Base-by-base conservation (phyloP, 2,329 filamentous ascomycete genomes). In the Colletotrichum eleusines region DNA sequence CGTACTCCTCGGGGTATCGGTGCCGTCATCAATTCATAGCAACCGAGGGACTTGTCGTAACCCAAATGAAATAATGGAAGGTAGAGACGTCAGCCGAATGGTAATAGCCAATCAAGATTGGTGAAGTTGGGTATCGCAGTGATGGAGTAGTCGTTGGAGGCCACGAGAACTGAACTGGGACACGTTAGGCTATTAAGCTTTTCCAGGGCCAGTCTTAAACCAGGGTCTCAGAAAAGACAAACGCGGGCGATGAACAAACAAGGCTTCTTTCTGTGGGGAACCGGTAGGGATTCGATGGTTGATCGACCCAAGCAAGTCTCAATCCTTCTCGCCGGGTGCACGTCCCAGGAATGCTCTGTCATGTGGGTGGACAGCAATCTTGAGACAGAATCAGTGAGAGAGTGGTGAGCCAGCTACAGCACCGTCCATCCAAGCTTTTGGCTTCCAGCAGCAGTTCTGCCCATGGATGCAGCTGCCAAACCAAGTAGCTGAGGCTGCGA, bases 141-240 rank as follows among this genome's bases (percentile, higher is more conserved):
- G 28, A 44, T 35, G 28, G 31, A 48, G 20, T 20, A 48, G 42
- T 48, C 58, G 20, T 48, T 26, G n/a, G 31, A 35, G 57, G n/a
- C 28, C 26, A 44, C 51, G 31, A 14, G 58, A 46, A 23, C 28
- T n/a, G 8, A 23, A 46, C n/a, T 18, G 42, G 42, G 42, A 60
- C 58, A 23, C 7, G 58, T 60, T 12, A 11, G 48, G 7, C 9
- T 12, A n/a, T 54, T 38, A 60, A 60, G 58, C 58, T 60, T 60
- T 60, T 42, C 31, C 33, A 48, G 58, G 20, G 20, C 33, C 20
- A 60, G 42, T 60, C 42, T 44, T 60, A 44, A 60, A 46, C 58
- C 14, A 23, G 58, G 28, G 42, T 33, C 42, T 60, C 59, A 38
- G 59, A 62, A 23, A 20, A 62, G 46, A 62, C 31, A 33, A 33